A percentile compares a stretch with the other conserved stretches of the same genome.
Conservation (phyloP, 768 basidiomycete genomes). For the Artomyces pyxidatus region DNA sequence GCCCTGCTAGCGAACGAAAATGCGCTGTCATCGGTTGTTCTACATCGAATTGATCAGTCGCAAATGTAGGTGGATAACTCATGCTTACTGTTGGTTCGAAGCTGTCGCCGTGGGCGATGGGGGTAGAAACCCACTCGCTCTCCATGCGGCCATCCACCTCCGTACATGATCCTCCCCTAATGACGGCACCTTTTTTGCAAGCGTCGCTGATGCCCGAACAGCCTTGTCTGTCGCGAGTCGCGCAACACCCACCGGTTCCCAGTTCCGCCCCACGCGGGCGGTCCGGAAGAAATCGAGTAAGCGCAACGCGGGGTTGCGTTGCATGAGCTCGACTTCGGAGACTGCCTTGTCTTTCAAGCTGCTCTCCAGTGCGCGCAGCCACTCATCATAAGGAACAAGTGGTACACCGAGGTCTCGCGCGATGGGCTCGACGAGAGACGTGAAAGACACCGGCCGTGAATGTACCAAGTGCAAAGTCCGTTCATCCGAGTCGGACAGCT, state of each 20-base stretch:
- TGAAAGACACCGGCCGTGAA: conserved; percentile 18
- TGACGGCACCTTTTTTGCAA: conserved; percentile 4
- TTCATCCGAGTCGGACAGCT: conserved; percentile 13
- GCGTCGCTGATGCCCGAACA: conserved; percentile 8
- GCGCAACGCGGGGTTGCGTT: conserved; percentile 13
- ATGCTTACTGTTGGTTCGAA: too few relatives aligned
- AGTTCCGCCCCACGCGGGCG: conserved; percentile 9
- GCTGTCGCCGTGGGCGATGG: too few relatives aligned
- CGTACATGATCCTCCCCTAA: conserved; percentile 12
- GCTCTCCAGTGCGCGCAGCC: conserved; percentile 16
- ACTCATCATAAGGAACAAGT: conserved; percentile 18
- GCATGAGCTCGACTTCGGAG: conserved; percentile 8
- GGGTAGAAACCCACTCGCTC: conserved; percentile 11
- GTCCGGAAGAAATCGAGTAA: conserved; percentile 13
- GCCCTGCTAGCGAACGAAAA: too few relatives aligned
- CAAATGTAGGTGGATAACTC: too few relatives aligned
- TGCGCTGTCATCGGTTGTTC: too few relatives aligned
- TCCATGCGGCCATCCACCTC: conserved; percentile 12
- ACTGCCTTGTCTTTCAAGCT: conserved; percentile 4
- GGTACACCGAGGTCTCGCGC: conserved; percentile 15
- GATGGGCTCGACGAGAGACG: conserved; percentile 12
- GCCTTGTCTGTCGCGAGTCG: conserved; percentile 13
- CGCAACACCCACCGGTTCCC: conserved; percentile 20
- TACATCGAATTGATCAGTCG: too few relatives aligned
- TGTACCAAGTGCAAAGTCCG: conserved; percentile 17